Conservation (phyloP, 768 basidiomycete species). For the Gloeostereum incarnatum region DNA sequence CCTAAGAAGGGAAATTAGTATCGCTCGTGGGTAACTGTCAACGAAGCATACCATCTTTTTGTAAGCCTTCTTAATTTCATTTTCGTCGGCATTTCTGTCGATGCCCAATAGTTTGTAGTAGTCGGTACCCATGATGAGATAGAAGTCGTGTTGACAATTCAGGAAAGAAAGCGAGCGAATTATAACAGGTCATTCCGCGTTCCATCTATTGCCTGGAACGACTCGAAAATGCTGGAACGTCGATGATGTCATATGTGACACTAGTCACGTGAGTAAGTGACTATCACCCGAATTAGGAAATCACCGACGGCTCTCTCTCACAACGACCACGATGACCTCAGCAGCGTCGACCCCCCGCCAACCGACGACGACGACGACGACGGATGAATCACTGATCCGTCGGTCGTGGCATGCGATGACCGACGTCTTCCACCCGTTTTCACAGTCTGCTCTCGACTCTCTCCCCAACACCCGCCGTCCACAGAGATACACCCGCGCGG, state of each 20-base stretch:
- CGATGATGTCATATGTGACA: constrained; percentile 1
- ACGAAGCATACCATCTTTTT: constrained; percentile 70
- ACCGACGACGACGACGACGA: constrained; percentile 1
- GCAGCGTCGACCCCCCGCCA: constrained; percentile 1
- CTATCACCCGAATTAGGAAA: too few species aligned
- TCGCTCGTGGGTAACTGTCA: neutral
- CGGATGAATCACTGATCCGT: constrained; percentile 30
- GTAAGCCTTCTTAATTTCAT: constrained; percentile 90
- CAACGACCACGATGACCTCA: neutral
- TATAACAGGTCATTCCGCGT: neutral
- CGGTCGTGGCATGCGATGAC: constrained; percentile 57
- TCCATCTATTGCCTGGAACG: neutral
- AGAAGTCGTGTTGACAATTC: neutral
- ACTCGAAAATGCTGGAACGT: neutral
- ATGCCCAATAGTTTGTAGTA: constrained; percentile 85
- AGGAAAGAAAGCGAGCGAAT: neutral
- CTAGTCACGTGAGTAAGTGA: constrained; percentile 1
- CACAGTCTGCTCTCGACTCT: constrained; percentile 45
- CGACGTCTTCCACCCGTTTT: constrained; percentile 59
- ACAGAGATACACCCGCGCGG: constrained; percentile 53
- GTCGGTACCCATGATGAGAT: constrained; percentile 61
- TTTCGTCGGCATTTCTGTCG: constrained; percentile 61
- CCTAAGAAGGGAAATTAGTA: constrained; percentile 25
- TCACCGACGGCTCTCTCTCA: too few species aligned
- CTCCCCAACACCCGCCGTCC: constrained; percentile 36